A percentile compares a stretch with the other conserved stretches of the same genome.
Conservation (phyloP, 768 basidiomycete species). For the Psilocybe cyanescens region DNA sequence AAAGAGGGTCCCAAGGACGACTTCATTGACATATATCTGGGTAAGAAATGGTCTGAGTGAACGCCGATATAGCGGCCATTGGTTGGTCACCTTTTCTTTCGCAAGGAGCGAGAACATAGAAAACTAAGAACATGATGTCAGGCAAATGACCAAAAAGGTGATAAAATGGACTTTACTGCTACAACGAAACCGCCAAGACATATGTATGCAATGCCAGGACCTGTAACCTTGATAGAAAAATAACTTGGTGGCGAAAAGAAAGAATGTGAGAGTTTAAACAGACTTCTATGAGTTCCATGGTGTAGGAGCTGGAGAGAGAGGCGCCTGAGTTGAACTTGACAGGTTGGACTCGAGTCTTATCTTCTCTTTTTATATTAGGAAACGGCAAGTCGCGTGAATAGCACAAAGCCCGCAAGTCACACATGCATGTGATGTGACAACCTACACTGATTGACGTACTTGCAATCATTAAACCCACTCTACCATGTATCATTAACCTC, state of each 20-base stretch:
- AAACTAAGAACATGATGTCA: conserved; percentile 51
- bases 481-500: neutral
- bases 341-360: neutral
- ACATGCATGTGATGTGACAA: neutral
- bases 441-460: neutral
- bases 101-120: conserved; percentile 83
- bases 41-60: neutral
- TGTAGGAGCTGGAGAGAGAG: no score
- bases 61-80: neutral
- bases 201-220: conserved; percentile 60
- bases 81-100: conserved; percentile 68
- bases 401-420: neutral
- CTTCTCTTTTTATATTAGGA: no score
- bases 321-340: no score
- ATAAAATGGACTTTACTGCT: conserved; percentile 26
- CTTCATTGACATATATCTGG: conserved; percentile 90
- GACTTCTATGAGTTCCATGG: conserved; percentile 36
- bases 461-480: neutral
- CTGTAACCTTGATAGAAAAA: conserved; percentile 47
- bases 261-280: conserved; percentile 18
- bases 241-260: conserved; percentile 25
- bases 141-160: neutral
- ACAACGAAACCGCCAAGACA: conserved; percentile 61
- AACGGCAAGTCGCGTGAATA: neutral
- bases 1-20: conserved; percentile 84